Base-by-base conservation (phyloP, 768 basidiomycete species). In the Butyriboletus loyo region DNA sequence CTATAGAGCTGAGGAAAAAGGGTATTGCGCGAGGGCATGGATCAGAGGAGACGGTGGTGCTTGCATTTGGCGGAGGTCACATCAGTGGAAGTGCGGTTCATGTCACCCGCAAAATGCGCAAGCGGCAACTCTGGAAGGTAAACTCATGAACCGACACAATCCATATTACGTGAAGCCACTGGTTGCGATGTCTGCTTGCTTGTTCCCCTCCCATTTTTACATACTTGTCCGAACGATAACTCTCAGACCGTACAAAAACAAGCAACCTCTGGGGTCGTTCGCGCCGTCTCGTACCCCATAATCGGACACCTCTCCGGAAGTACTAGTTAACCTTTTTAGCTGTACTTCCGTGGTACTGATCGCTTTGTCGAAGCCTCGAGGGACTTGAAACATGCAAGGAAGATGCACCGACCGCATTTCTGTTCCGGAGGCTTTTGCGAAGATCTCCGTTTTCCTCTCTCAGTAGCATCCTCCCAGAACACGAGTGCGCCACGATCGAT, bases 11-110 rank as follows among this genome's bases (percentile, higher is more conserved):
- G 62, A 80, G 92, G 60, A 95, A 91, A 71, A 83, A 82, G 65
- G 84, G 84, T n/a, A 79, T 84, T 65, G 80, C 83, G 41, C 82
- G 85, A 56, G 85, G 83, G 48, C 73, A 78, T 55, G 84, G 86
- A 50, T 84, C 82, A 54, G 89, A 90, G 69, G 92, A 94, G 72
- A 90, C 89, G n/a, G 92, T 95, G 38, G 92, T 96, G 47, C 77
- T 95, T 60, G 91, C 90, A 34, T 92, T 94, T 72, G 89, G 89
- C 52, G 87, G 84, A 55, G 77, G 76, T 60, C 84, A 77, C 58
- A 77, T 76, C 70, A 84, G 77, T 46, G 82, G 79, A 52, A 91
- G 85, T 63, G 82, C 87, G 49, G 90, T 95, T 60, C 89, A 92
- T 69, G 79, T 96, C 66, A 92, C 92, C 41, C 82, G 91, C 59